A percentile compares a stretch with the other conserved stretches of the same genome.
Conservation (phyloP, 2,329 filamentous ascomycete genomes). For the Botryotinia calthae region DNA sequence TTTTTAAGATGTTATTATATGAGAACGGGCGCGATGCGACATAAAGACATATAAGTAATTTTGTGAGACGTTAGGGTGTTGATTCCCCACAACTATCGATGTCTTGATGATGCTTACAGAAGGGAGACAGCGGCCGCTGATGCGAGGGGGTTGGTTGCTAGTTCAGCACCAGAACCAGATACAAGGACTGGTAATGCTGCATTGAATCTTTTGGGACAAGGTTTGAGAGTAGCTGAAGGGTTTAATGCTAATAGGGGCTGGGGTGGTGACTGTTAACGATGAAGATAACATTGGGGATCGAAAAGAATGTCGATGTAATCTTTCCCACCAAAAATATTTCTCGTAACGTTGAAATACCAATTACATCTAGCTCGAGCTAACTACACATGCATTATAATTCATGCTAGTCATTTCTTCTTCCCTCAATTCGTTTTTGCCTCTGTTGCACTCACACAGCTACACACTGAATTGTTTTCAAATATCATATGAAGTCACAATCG, state of each 20-base stretch:
- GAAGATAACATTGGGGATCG: not conserved
- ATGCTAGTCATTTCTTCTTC: no score
- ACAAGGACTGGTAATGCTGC: constrained; percentile 41
- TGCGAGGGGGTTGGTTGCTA: constrained; percentile 25
- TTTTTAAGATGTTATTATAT: no score
- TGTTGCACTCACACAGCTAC: not conserved
- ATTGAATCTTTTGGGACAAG: constrained; percentile 46
- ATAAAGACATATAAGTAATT: no score
- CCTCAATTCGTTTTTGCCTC: not conserved
- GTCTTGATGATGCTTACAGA: constrained; percentile 57
- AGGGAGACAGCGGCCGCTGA: constrained; percentile 42
- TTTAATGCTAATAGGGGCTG: constrained; percentile 29
- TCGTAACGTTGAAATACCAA: not conserved
- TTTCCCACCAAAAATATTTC: not conserved
- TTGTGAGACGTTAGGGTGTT: no score
- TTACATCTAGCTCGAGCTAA: not conserved
- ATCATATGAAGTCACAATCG: not conserved
- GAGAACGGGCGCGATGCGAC: no score
- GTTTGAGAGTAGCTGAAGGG: constrained; percentile 36
- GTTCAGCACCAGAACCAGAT: constrained; percentile 19
- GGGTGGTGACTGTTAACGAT: constrained; percentile 29
- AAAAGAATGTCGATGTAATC: not conserved
- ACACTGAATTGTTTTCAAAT: not conserved
- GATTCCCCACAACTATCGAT: constrained; percentile 35
- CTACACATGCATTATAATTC: not conserved